phyloP scores from a whole-genome alignment of 2,329 filamentous ascomycete genomes.

The Pyrenophora teres region DNA sequence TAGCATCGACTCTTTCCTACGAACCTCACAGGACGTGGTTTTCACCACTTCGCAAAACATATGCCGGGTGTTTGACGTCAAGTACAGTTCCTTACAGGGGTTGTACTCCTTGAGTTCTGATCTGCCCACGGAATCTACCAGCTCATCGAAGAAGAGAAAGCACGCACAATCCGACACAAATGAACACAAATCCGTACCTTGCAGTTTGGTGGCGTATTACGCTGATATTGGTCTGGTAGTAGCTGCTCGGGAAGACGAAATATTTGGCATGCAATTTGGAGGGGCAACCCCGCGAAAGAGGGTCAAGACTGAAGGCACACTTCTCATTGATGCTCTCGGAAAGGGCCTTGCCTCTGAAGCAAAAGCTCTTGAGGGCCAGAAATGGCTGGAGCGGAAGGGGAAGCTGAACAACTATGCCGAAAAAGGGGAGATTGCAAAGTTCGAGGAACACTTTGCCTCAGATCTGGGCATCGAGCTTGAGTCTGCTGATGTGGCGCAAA shows the following conservation, averaged over 20 bases:
- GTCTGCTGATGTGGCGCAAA: slow-evolving; percentile 18
- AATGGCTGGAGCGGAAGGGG: slow-evolving; percentile 36
- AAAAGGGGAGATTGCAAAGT: slow-evolving; percentile 46
- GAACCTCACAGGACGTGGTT: slow-evolving; percentile 69
- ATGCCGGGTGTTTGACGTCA: slow-evolving; percentile 66
- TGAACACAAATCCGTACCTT: slow-evolving; percentile 51
- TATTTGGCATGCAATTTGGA: slow-evolving; percentile 67
- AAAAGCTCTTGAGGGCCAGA: slow-evolving; percentile 19
- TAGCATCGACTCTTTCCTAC: slow-evolving; percentile 65
- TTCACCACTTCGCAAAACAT: slow-evolving; percentile 63
- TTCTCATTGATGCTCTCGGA: slow-evolving; percentile 75
- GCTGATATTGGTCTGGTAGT: slow-evolving; percentile 69
- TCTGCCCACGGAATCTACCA: slow-evolving; percentile 37
- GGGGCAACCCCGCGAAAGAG: slow-evolving; percentile 43
- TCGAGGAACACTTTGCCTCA: slow-evolving; percentile 49
- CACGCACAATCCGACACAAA: slow-evolving; percentile 39
- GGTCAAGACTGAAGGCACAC: slow-evolving; percentile 52
- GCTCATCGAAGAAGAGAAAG: slow-evolving; percentile 43
- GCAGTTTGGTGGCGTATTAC: slow-evolving; percentile 56
- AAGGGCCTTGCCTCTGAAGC: slow-evolving; percentile 56
- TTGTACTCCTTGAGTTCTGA: slow-evolving; percentile 42
- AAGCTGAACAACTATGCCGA: slow-evolving; percentile 46
- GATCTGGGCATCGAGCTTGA: slow-evolving; percentile 46
- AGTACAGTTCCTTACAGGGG: slow-evolving; percentile 61
- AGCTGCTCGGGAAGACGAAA: slow-evolving; percentile 64